Evolutionary conservation across 2,329 filamentous ascomycete species (phyloP), one percentile per base, ranked within the genome.

Genomic region (Fusarium tuaranense): DNA sequence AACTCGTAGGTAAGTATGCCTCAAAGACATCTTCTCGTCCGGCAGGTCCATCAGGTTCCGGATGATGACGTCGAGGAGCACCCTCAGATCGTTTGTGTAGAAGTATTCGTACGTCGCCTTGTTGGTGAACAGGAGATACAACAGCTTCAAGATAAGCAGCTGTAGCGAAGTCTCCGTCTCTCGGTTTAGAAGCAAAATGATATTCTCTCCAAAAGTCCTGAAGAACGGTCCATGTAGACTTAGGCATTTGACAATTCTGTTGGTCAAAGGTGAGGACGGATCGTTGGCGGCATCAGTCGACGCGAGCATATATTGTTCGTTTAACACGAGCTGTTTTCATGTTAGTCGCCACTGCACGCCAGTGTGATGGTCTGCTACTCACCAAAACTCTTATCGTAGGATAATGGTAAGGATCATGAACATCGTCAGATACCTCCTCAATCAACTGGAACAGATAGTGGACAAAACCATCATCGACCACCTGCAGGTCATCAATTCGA

Each of bases 291-390:
- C 82, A 34, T 87, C 89, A 69, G 88, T 93, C 77, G 87, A 90
- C 22, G 91, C 88, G 65, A 98, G 92, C 94, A 99, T 97, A 83
- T 98, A 99, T 83, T 99, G 97, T 83, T 99, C 97, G 83, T 99
- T 99, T 74, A 99, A 85, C 32, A 98, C 95, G 78, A 99, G 90
- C 94, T 97, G 75, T 27, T 12, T 55, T 39, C 18, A 38, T 34
- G 76, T 81, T 61, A 80, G 77, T 67, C 41, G 59, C 25, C 12
- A 12, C 12, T 25, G 8, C 22, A 34, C 20, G 30, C 34, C 34
- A 22, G 16, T 44, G 30, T 18, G 20, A 44, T 36, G 27, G n/a
- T 16, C 10, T 22, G 48, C 62, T 57, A 86, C 92, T 82, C 84
- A 97, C 95, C 84, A 99, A 83, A 60, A 98, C 95, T 74, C 95